phyloP scores from a whole-genome alignment of 805 yeast species.

The Suhomyces tanzawaensis region DNA sequence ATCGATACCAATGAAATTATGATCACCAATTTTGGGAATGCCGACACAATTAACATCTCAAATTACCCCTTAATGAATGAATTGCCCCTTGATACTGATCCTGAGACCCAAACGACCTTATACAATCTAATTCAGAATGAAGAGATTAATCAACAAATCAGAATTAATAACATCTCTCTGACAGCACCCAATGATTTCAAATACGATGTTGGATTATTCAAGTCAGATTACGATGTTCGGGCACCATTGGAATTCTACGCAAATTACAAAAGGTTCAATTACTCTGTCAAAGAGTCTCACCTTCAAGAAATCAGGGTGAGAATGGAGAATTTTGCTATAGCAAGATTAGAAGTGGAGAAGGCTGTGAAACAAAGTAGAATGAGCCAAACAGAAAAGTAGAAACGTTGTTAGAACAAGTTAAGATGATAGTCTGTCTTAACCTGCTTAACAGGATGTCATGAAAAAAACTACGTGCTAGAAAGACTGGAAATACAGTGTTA shows the following conservation, averaged over 20 bases:
- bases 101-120: conserved; percentile 1
- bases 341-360: conserved; percentile 4
- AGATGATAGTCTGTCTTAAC: no score
- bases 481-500: no score
- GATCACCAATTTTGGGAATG: conserved; percentile 14
- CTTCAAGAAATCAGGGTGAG: conserved; percentile 13
- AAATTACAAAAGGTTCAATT: conserved; percentile 8
- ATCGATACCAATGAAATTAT: conserved; percentile 16
- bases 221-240: conserved; percentile 27
- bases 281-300: conserved; percentile 7
- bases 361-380: background rate
- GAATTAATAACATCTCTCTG: conserved; percentile 8
- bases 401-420: no score
- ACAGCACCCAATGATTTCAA: conserved; percentile 13
- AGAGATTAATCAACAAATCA: conserved; percentile 10
- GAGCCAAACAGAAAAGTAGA: no score
- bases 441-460: no score
- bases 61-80: conserved; percentile 19
- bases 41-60: conserved; percentile 11
- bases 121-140: conserved; percentile 8
- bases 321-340: conserved; percentile 14
- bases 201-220: conserved; percentile 23
- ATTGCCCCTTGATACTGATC: conserved; percentile 7
- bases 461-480: no score
- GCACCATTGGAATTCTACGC: conserved; percentile 10